phyloP scores from a whole-genome alignment of 805 yeast genomes.

The Yarrowia bubula region DNA sequence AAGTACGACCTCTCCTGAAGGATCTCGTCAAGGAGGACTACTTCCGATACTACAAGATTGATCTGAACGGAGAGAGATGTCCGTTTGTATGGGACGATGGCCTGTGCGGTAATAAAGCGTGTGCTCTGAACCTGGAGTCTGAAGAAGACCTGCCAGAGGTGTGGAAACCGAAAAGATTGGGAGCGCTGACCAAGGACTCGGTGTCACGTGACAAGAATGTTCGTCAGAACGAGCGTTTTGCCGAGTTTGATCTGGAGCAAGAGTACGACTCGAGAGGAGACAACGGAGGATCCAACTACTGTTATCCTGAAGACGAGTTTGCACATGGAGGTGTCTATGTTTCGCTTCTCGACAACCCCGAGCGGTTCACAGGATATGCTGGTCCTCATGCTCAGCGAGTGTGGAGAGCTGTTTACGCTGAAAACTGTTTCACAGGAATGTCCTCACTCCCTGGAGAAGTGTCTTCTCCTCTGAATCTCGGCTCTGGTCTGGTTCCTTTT shows the following conservation, averaged over 20 bases:
- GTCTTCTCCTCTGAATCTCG: constrained; percentile 2
- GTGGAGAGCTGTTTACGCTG: constrained; percentile 90
- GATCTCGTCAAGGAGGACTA: constrained; percentile 69
- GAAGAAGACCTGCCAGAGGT: constrained; percentile 68
- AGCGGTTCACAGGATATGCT: constrained; percentile 92
- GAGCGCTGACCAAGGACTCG: constrained; percentile 46
- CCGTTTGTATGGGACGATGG: constrained; percentile 84
- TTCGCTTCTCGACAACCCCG: constrained; percentile 84
- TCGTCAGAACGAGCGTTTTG: constrained; percentile 32
- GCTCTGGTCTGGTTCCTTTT: constrained; percentile 29
- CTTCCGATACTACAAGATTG: constrained; percentile 83
- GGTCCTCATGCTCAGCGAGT: constrained; percentile 89
- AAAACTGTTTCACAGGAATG: constrained; percentile 72
- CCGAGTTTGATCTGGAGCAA: constrained; percentile 38
- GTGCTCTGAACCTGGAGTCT: constrained; percentile 86
- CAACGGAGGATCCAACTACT: constrained; percentile 36
- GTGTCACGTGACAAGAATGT: constrained; percentile 36
- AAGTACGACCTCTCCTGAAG: constrained; percentile 56
- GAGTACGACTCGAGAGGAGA: constrained; percentile 39
- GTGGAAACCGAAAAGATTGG: constrained; percentile 72
- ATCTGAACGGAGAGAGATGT: constrained; percentile 67
- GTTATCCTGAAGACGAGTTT: constrained; percentile 45
- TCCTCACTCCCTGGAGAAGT: constrained; percentile 21
- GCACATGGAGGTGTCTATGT: constrained; percentile 61
- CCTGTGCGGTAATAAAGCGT: constrained; percentile 79